These are phyloP conservation scores for Harringtonia lauricola DNA, from an alignment of 2,329 filamentous ascomycete genomes.

Conservation along the genomic window DNA sequence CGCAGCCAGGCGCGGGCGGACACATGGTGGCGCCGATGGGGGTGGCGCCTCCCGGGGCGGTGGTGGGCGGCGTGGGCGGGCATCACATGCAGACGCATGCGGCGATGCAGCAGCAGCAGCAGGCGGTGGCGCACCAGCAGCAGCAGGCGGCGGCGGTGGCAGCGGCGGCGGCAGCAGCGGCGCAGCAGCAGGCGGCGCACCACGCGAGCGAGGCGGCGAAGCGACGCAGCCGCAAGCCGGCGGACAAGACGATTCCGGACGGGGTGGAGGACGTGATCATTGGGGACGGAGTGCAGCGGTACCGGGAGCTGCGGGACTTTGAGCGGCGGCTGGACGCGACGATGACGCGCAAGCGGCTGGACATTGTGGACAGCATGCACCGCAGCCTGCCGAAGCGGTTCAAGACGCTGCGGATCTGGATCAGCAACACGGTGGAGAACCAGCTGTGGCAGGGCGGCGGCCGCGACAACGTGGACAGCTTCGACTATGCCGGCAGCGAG, in stretches of 20 bases:
- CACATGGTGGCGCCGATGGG: slow-evolving; percentile 1
- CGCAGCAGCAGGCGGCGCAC: slow-evolving; percentile 37
- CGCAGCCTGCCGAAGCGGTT: slow-evolving; percentile 49
- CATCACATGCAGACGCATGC: slow-evolving; percentile 21
- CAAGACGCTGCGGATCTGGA: slow-evolving; percentile 83
- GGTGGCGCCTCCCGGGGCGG: background rate
- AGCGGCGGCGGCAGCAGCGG: slow-evolving; percentile 40
- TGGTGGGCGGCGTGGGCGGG: slow-evolving; percentile 2
- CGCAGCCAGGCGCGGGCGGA: no score
- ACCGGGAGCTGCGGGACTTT: slow-evolving; percentile 73
- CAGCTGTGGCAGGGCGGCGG: slow-evolving; percentile 79
- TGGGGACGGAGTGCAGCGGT: slow-evolving; percentile 71
- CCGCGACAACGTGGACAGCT: slow-evolving; percentile 58
- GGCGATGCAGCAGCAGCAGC: slow-evolving; percentile 35
- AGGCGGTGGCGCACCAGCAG: slow-evolving; percentile 32
- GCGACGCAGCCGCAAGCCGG: slow-evolving; percentile 77
- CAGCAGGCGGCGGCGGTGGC: slow-evolving; percentile 43
- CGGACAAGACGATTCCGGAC: slow-evolving; percentile 89
- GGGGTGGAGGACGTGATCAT: slow-evolving; percentile 74
- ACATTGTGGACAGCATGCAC: slow-evolving; percentile 73
- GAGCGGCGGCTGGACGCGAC: slow-evolving; percentile 84
- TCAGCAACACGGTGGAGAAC: slow-evolving; percentile 88
- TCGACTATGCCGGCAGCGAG: slow-evolving; percentile 68
- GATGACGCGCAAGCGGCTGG: slow-evolving; percentile 87
- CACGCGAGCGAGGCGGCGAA: slow-evolving; percentile 58